Evolutionary conservation across 306 rosid genomes (phyloP).

Genomic region (Ochetophila trinervis): DNA sequence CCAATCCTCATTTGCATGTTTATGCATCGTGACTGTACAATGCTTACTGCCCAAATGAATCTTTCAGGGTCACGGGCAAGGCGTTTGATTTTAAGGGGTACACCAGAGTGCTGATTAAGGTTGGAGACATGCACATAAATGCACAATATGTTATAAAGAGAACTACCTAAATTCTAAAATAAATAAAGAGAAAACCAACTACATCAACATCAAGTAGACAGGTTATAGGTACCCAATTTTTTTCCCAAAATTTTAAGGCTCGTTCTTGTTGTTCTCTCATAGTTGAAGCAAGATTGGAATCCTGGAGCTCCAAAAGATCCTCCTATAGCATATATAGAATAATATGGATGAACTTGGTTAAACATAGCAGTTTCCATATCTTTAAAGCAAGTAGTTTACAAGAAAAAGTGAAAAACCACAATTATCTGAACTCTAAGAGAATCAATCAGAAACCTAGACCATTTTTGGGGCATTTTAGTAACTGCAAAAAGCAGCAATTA

Average conservation of each 20-base stretch:
- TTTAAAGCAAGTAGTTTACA: neutral
- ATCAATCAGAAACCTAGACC: neutral
- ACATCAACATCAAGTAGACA: constrained; percentile 17
- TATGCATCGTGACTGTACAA: constrained; percentile 87
- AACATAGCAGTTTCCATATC: neutral
- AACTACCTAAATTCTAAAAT: neutral
- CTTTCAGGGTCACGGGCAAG: constrained; percentile 78
- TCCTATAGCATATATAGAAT: constrained; percentile 47
- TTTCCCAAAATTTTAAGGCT: constrained; percentile 75
- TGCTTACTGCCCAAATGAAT: constrained; percentile 86
- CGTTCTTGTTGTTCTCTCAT: constrained; percentile 64
- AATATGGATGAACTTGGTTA: constrained; percentile 5
- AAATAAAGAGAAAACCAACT: constrained; percentile 18
- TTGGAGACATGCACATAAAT: constrained; percentile 15
- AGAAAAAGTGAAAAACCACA: too few species aligned
- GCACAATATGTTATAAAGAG: constrained; percentile 7
- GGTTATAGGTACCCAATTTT: constrained; percentile 63
- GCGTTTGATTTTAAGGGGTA: constrained; percentile 82
- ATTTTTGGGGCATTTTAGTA: neutral
- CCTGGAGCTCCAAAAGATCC: constrained; percentile 86
- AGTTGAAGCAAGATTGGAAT: constrained; percentile 66
- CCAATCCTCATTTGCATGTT: constrained; percentile 77
- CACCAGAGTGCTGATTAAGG: constrained; percentile 62
- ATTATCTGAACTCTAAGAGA: too few species aligned
- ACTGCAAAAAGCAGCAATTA: neutral